Base-by-base conservation (phyloP, 2,329 filamentous ascomycete genomes). In the Colletotrichum tabaci region DNA sequence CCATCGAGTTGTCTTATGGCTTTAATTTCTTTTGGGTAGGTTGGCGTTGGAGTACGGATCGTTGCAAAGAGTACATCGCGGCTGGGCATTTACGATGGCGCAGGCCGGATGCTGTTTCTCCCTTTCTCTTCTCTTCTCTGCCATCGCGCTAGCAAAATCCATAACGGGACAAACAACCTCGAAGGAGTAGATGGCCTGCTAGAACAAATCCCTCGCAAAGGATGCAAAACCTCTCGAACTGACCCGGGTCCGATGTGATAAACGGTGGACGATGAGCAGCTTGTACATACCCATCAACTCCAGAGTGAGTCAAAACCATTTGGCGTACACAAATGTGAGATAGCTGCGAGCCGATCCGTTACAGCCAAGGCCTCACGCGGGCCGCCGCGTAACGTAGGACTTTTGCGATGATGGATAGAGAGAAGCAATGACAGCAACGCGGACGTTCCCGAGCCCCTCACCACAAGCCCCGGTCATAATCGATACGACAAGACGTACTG, bases 61-160 rank as follows among this genome's bases (percentile, higher is more conserved):
- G 61, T 9, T 18, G 63, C 63, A 56, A 61, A 61, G 49, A 71
- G 53, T 61, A 56, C 63, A 66, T 57, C 56, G 52, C 58, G 61
- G 23, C 35, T 71, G 42, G 35, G 67, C 67, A 71, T 71, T 71
- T 70, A 49, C 66, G 60, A 70, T 42, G 66, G 66, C 70, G 70
- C 63, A 61, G 67, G 63, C 67, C 67, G 63, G 67, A 26, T 67
- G 56, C 42, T 44, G 35, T 49, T 61, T 42, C 42, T 46, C 42
- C 50, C 50, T 21, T 42, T 61, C 21, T 61, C 30, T 42, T 61
- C 18, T 61, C 21, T 10, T 42, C 3, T 13, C 23, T 12, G 38
- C 13, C 26, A 38, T 56, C 26, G 23, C 56, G 18, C 58, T 44
- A 55, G 66, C 49, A 47, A 44, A 38, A 38, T 3, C 8, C 8